Conservation (phyloP, 306 rosid genomes). For the cucumber (Cucumis sativus) region Cucumber_9930_V3 NC_026658.2:21204501-21205000, state of each 20-base stretch:
- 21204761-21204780: not conserved
- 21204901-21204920: slow-evolving; percentile 7
- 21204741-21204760: not conserved
- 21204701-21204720: not conserved
- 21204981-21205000: slow-evolving; percentile 21
- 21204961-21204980: slow-evolving; percentile 30
- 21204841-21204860: not conserved
- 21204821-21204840: not conserved
- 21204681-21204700: too few relatives aligned
- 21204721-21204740: not conserved
- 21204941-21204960: not conserved
- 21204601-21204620: too few relatives aligned
- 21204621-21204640: too few relatives aligned
- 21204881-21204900: slow-evolving; percentile 52
- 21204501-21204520: too few relatives aligned
- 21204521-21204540: too few relatives aligned
- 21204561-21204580: too few relatives aligned
- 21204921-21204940: not conserved
- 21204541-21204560: too few relatives aligned
- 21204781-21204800: not conserved
- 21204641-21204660: too few relatives aligned
- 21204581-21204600: too few relatives aligned
- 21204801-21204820: not conserved
- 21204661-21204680: too few relatives aligned
- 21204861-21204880: slow-evolving; percentile 29